phyloP scores from a whole-genome alignment of 768 basidiomycete genomes.

The Termitomyces sp. region DNA sequence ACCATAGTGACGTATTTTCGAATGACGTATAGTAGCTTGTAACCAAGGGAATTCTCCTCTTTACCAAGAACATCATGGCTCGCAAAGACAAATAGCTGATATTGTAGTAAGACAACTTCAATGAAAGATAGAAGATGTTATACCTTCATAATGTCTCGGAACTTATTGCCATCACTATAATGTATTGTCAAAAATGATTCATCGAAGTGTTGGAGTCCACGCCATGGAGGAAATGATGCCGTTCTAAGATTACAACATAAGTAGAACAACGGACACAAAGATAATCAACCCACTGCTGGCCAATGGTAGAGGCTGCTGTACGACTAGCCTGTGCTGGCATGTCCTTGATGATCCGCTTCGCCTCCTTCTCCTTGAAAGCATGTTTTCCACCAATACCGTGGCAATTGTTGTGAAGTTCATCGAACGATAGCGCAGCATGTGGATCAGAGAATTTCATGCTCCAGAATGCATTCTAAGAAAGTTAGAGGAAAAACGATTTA shows the following conservation, averaged over 20 bases:
- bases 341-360: conserved; percentile 8
- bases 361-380: conserved; percentile 11
- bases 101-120: not conserved
- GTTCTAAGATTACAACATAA: not conserved
- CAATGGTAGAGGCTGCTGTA: not conserved
- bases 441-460: conserved; percentile 20
- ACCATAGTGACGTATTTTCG: conserved; percentile 1
- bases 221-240: not conserved
- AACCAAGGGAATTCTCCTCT: not conserved
- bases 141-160: not conserved
- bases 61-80: not conserved
- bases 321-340: not conserved
- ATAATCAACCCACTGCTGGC: not conserved
- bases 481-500: not conserved
- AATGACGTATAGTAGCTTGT: not conserved
- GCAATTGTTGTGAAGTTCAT: conserved; percentile 22
- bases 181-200: not conserved
- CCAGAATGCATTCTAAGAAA: conserved; percentile 27
- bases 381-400: conserved; percentile 24
- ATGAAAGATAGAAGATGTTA: not conserved
- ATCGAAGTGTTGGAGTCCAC: not conserved
- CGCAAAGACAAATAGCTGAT: not conserved
- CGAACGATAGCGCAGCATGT: conserved; percentile 22
- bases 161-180: not conserved
- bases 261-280: not conserved